Percentiles rank a stretch among this genome's conserved stretches.
Evolutionary conservation across 108 stramenopile genomes (phyloP).

Genomic region (Cyclotella sp.): DNA sequence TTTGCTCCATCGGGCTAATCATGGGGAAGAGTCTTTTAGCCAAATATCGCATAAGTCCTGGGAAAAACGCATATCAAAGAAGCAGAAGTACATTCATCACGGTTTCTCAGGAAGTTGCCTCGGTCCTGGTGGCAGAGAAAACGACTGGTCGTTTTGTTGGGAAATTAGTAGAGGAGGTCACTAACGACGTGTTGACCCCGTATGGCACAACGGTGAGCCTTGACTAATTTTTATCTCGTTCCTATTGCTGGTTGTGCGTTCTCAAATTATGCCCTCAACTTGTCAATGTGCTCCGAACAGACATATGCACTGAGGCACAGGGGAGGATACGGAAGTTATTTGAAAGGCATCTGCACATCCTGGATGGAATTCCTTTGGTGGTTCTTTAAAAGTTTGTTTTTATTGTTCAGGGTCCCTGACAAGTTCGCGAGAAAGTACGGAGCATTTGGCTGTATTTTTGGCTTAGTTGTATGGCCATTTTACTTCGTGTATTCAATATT

Average conservation of each 20-base stretch:
- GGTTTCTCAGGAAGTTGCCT: conserved; percentile 59
- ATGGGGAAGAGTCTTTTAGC: conserved; percentile 37
- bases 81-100: conserved; percentile 30
- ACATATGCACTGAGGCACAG: conserved; percentile 51
- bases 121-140: conserved; percentile 25
- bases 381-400: conserved; percentile 19
- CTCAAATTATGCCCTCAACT: neutral
- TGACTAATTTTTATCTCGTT: neutral
- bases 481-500: conserved; percentile 39
- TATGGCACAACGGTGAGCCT: conserved; percentile 24
- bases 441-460: conserved; percentile 59
- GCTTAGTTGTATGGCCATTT: conserved; percentile 46
- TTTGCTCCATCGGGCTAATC: conserved; percentile 38
- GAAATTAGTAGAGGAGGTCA: neutral
- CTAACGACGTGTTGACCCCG: conserved; percentile 20
- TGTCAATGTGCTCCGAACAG: neutral
- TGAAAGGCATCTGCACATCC: conserved; percentile 12
- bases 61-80: neutral
- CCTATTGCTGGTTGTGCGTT: neutral
- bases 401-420: conserved; percentile 44
- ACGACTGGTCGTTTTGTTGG: neutral
- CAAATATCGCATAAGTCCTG: conserved; percentile 26
- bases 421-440: conserved; percentile 55
- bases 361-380: conserved; percentile 32
- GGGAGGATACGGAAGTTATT: conserved; percentile 24